Percentiles rank a stretch among this genome's conserved stretches.
phyloP scores from a whole-genome alignment of 1,139 yeast genomes.

The Magnusiomyces suaveolens region DNA sequence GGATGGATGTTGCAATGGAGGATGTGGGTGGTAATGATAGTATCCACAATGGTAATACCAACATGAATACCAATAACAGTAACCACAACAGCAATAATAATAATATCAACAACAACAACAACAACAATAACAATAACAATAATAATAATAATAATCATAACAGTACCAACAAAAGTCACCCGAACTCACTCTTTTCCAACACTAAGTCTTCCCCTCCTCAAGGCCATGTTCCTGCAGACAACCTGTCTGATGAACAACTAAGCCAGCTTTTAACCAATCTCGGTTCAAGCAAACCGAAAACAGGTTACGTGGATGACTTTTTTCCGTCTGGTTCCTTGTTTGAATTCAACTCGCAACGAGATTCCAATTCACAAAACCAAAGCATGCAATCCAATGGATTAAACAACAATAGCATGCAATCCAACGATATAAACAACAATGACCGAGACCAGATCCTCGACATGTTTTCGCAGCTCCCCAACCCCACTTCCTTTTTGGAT shows the following conservation, averaged over 20 bases:
- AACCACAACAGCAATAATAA: not conserved
- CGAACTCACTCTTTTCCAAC: too few species aligned
- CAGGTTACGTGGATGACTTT: not conserved
- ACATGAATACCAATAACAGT: not conserved
- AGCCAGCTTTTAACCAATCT: not conserved
- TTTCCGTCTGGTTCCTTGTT: not conserved
- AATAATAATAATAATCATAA: not conserved
- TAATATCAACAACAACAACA: constrained; percentile 4
- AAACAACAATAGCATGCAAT: not conserved
- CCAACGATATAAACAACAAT: too few species aligned
- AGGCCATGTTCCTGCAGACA: not conserved
- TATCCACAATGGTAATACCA: not conserved
- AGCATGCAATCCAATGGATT: not conserved
- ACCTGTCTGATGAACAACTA: not conserved
- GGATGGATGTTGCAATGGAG: not conserved
- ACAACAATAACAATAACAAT: not conserved
- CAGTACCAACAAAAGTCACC: not conserved
- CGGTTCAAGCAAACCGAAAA: not conserved
- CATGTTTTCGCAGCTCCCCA: constrained; percentile 32
- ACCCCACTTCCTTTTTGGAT: constrained; percentile 31
- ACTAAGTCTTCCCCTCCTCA: too few species aligned
- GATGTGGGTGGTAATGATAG: not conserved
- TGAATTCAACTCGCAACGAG: not conserved
- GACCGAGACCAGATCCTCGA: constrained; percentile 23
- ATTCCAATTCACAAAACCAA: not conserved